These are phyloP conservation scores for Triticum monococcum DNA, from an alignment of 176 grass and related monocot species.

Conservation along the genomic window DNA sequence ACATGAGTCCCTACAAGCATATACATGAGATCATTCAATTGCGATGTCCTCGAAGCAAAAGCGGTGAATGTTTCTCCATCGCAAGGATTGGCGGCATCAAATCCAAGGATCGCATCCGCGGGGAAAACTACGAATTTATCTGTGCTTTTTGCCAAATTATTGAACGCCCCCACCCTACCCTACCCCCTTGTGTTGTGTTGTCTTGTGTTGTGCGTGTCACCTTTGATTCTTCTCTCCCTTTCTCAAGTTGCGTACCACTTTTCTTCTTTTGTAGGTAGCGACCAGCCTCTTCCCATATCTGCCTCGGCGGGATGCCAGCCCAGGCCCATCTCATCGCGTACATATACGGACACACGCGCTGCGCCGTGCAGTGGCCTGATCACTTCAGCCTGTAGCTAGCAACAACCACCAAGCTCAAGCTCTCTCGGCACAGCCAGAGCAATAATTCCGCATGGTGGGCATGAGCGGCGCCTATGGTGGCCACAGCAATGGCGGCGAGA, in stretches of 20 bases:
- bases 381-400: not conserved
- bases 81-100: conserved; percentile 44
- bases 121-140: conserved; percentile 21
- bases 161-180: not conserved
- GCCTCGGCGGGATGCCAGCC: not conserved
- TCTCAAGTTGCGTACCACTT: conserved; percentile 37
- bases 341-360: not conserved
- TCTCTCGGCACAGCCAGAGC: not conserved
- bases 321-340: not conserved
- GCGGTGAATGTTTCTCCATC: conserved; percentile 21
- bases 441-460: conserved; percentile 40
- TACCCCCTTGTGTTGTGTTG: not conserved
- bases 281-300: not conserved
- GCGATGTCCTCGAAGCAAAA: conserved; percentile 5
- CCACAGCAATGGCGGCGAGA: conserved; percentile 28
- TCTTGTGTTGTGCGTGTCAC: not conserved
- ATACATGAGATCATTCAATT: conserved; percentile 18
- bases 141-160: conserved; percentile 23
- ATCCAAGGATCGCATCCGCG: conserved; percentile 31
- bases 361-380: not conserved
- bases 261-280: conserved; percentile 30
- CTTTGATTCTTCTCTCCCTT: conserved; percentile 11
- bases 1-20: not conserved
- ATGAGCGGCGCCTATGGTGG: conserved; percentile 56
- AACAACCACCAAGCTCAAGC: too few species aligned